Conservation (phyloP, 1,139 yeast genomes). For the Kodamaea ohmeri region DNA sequence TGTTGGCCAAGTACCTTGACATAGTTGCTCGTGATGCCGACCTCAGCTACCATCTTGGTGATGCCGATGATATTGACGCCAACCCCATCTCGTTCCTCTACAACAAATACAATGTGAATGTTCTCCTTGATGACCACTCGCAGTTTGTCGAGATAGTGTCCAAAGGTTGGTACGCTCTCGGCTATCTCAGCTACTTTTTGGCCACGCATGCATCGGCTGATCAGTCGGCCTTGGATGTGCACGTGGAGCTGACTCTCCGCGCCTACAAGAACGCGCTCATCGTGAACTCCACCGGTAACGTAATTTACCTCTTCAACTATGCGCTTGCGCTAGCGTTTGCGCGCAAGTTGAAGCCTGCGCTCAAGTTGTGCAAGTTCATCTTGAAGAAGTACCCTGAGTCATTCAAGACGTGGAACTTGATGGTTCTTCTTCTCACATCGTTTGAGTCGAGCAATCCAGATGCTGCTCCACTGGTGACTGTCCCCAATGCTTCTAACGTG, state of each 20-base stretch:
- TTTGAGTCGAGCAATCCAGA: conserved; percentile 29
- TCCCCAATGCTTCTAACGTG: conserved; percentile 8
- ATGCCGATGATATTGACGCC: conserved; percentile 10
- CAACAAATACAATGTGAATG: conserved; percentile 36
- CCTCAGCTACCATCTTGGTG: conserved; percentile 26
- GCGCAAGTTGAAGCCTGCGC: conserved; percentile 27
- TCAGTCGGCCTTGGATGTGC: conserved; percentile 18
- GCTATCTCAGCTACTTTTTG: conserved; percentile 32
- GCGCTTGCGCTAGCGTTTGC: conserved; percentile 37
- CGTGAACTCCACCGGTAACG: conserved; percentile 40
- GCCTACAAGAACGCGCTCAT: conserved; percentile 39
- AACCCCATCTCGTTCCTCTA: conserved; percentile 36
- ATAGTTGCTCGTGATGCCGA: conserved; percentile 25
- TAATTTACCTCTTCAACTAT: conserved; percentile 32
- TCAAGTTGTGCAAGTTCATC: conserved; percentile 42
- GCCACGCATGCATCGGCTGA: conserved; percentile 31
- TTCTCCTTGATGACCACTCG: conserved; percentile 30
- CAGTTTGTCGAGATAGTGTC: conserved; percentile 33
- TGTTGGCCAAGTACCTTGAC: conserved; percentile 26
- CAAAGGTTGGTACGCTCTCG: conserved; percentile 41
- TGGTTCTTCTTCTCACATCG: conserved; percentile 33
- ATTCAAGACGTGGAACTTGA: conserved; percentile 47
- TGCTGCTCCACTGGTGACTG: conserved; percentile 11
- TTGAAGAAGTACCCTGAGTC: conserved; percentile 44
- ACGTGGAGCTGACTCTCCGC: conserved; percentile 20